Percentiles rank a stretch among this genome's conserved stretches.
These are phyloP conservation scores for Backusella sp. DNA, from an alignment of 192 early-diverging fungal genomes.

Conservation along the genomic window DNA sequence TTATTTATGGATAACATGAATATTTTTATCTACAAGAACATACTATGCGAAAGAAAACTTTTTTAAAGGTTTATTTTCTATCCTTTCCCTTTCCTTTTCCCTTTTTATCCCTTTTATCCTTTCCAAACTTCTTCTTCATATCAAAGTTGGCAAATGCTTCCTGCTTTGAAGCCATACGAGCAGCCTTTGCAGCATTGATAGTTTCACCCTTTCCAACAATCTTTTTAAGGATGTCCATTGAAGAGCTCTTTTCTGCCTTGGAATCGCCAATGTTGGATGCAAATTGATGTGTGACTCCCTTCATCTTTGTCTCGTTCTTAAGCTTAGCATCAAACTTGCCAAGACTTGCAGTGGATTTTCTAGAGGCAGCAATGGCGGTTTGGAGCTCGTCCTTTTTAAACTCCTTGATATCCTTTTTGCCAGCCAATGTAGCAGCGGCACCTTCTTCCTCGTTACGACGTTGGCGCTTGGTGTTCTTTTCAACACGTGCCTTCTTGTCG, in stretches of 20 bases:
- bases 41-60: neutral
- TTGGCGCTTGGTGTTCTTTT: conserved; percentile 86
- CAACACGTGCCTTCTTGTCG: conserved; percentile 87
- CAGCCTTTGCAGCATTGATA: conserved; percentile 55
- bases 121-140: neutral
- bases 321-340: conserved; percentile 89
- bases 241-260: conserved; percentile 68
- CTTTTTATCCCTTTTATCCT: neutral
- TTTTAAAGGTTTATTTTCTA: neutral
- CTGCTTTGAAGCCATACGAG: conserved; percentile 13
- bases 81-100: conserved; percentile 2
- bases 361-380: conserved; percentile 71
- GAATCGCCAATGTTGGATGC: conserved; percentile 59
- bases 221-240: conserved; percentile 67
- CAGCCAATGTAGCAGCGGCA: conserved; percentile 50
- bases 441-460: conserved; percentile 85
- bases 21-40: neutral
- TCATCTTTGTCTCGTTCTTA: conserved; percentile 81
- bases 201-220: conserved; percentile 55
- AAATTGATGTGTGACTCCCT: conserved; percentile 74
- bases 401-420: conserved; percentile 55
- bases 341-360: conserved; percentile 83
- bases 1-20: neutral
- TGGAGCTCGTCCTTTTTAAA: conserved; percentile 75
- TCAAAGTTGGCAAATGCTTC: neutral